Percentiles rank a stretch among this genome's conserved stretches.
phyloP scores from a whole-genome alignment of 164 flowering plant species.

The Hamamelis virginiana region DNA sequence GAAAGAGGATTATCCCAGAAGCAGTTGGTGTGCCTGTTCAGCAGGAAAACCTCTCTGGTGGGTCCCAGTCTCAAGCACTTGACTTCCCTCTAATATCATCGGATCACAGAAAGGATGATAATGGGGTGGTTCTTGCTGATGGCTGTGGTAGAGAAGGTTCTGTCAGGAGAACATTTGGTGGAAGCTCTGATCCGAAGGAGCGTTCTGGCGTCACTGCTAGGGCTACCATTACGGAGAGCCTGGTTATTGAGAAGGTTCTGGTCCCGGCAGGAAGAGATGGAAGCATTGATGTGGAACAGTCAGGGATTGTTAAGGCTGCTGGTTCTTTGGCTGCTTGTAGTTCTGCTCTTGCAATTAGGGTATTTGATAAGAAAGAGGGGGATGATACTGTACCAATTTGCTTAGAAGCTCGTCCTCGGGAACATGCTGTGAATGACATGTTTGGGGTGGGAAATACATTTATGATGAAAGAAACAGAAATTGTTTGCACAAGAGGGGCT shows the following conservation, averaged over 20 bases:
- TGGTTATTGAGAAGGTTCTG: slow-evolving; percentile 85
- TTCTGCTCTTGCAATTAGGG: slow-evolving; percentile 57
- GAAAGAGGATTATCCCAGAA: slow-evolving; percentile 97
- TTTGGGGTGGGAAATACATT: slow-evolving; percentile 58
- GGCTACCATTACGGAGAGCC: slow-evolving; percentile 72
- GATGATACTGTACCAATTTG: slow-evolving; percentile 54
- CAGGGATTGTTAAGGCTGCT: slow-evolving; percentile 36
- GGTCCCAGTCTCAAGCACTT: slow-evolving; percentile 33
- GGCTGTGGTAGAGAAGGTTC: slow-evolving; percentile 40
- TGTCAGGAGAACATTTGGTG: slow-evolving; percentile 40
- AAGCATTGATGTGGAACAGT: slow-evolving; percentile 49
- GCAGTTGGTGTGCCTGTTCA: slow-evolving; percentile 79
- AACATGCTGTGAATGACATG: slow-evolving; percentile 74
- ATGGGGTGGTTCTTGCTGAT: slow-evolving; percentile 32
- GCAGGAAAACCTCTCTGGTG: slow-evolving; percentile 50
- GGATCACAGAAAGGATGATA: slow-evolving; percentile 44
- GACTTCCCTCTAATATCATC: slow-evolving; percentile 42
- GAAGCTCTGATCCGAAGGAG: slow-evolving; percentile 51
- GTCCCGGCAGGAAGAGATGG: slow-evolving; percentile 48
- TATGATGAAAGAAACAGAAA: slow-evolving; percentile 74
- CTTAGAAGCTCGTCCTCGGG: slow-evolving; percentile 83
- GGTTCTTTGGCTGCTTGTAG: slow-evolving; percentile 30
- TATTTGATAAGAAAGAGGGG: slow-evolving; percentile 76
- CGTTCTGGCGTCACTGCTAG: slow-evolving; percentile 77
- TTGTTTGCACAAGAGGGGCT: slow-evolving; percentile 65